Conservation (phyloP, 148 eudicot species). For the Silene uniflora region DNA sequence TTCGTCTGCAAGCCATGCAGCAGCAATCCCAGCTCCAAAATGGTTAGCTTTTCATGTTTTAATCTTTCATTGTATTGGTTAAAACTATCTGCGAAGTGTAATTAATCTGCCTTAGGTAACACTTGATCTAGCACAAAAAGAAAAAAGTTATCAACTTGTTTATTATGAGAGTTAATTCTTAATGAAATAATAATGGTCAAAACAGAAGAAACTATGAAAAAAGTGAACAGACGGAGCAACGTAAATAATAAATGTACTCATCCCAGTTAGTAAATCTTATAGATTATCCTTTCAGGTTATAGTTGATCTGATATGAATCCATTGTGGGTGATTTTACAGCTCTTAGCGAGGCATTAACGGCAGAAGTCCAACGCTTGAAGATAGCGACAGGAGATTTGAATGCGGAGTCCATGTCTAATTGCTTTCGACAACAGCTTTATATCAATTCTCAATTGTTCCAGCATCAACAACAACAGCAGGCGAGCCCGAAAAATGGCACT, state of each 20-base stretch:
- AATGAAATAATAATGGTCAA: background rate
- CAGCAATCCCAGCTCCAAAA: slow-evolving; percentile 94
- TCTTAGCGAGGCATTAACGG: slow-evolving; percentile 71
- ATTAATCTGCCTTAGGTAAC: background rate
- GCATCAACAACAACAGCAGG: slow-evolving; percentile 18
- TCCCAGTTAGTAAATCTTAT: background rate
- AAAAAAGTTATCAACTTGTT: no score
- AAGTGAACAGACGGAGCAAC: background rate
- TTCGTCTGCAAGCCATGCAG: slow-evolving; percentile 88
- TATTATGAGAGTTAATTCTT: background rate
- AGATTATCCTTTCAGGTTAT: background rate
- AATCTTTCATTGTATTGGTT: background rate
- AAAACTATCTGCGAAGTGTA: background rate
- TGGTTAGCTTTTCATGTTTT: slow-evolving; percentile 37
- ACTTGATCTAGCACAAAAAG: background rate
- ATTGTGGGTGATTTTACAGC: slow-evolving; percentile 44
- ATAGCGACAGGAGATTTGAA: slow-evolving; percentile 51
- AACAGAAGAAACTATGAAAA: background rate
- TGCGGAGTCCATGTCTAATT: slow-evolving; percentile 51
- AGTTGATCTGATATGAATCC: slow-evolving; percentile 2
- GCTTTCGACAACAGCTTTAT: slow-evolving; percentile 54
- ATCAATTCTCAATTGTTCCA: slow-evolving; percentile 56
- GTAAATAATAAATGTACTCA: background rate
- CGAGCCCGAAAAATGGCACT: slow-evolving; percentile 24
- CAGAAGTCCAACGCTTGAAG: slow-evolving; percentile 86